Conservation (phyloP, 768 basidiomycete species). For the Krasilnikovozyma curviuscula region DNA sequence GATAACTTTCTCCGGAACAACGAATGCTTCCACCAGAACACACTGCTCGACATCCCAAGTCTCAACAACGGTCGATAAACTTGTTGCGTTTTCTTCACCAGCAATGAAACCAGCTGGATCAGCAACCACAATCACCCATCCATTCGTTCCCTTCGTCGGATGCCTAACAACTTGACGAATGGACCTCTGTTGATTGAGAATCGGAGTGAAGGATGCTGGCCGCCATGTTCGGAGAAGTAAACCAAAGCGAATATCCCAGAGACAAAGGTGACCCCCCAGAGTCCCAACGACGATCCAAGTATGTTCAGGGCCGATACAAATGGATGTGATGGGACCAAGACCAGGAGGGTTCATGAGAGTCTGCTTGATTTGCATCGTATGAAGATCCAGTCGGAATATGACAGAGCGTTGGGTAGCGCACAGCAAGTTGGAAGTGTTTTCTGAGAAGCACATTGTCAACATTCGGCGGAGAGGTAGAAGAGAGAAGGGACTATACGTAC, state of each 20-base stretch:
- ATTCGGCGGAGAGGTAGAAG: background rate
- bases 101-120: constrained; percentile 29
- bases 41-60: constrained; percentile 85
- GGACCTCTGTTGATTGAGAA: constrained; percentile 34
- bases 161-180: constrained; percentile 63
- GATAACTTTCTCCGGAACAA: constrained; percentile 26
- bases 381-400: constrained; percentile 59
- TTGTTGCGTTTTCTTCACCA: background rate
- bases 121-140: constrained; percentile 73
- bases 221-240: constrained; percentile 74
- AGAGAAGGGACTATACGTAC: constrained; percentile 26
- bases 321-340: constrained; percentile 62
- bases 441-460: constrained; percentile 26
- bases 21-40: constrained; percentile 57
- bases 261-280: constrained; percentile 55
- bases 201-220: background rate
- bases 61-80: constrained; percentile 39
- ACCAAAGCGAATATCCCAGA: constrained; percentile 94
- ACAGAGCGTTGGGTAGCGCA: constrained; percentile 65
- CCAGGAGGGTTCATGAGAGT: constrained; percentile 68
- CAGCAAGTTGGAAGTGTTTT: constrained; percentile 59
- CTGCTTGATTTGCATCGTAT: constrained; percentile 58
- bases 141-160: constrained; percentile 66
- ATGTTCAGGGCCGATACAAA: constrained; percentile 65
- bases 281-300: constrained; percentile 84